Evolutionary conservation across 2,329 filamentous ascomycete genomes (phyloP).

Genomic region (Verticillium nonalfalfae): DNA sequence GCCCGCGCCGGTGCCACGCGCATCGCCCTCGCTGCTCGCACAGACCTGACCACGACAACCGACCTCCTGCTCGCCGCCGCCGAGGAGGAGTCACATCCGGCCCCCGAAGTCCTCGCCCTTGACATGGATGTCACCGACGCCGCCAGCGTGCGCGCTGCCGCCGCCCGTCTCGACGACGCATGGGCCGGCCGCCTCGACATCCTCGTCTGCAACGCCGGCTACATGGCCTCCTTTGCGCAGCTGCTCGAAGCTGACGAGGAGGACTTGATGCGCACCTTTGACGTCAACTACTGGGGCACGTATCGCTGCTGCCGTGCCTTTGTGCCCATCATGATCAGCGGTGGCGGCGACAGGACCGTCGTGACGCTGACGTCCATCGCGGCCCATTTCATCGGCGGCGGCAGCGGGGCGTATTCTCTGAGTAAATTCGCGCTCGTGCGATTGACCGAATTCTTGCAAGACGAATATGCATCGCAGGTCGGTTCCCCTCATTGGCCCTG

Average conservation of each 20-base stretch:
- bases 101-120: slow-evolving; percentile 34
- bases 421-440: slow-evolving; percentile 42
- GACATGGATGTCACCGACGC: slow-evolving; percentile 28
- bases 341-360: slow-evolving; percentile 27
- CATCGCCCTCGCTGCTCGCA: slow-evolving; percentile 49
- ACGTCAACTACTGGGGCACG: slow-evolving; percentile 43
- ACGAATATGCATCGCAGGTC: slow-evolving; percentile 29
- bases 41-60: slow-evolving; percentile 29
- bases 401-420: slow-evolving; percentile 36
- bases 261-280: slow-evolving; percentile 40
- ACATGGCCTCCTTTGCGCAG: slow-evolving; percentile 24
- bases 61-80: slow-evolving; percentile 27
- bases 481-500: neutral
- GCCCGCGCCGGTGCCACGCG: slow-evolving; percentile 43
- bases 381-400: slow-evolving; percentile 23
- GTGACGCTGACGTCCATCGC: slow-evolving; percentile 40
- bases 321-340: slow-evolving; percentile 32
- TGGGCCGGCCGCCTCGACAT: slow-evolving; percentile 31
- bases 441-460: slow-evolving; percentile 40
- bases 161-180: slow-evolving; percentile 11
- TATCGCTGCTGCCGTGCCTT: slow-evolving; percentile 39
- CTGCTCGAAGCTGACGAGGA: slow-evolving; percentile 25
- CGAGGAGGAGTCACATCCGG: slow-evolving; percentile 17
- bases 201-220: slow-evolving; percentile 36
- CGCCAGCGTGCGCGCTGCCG: slow-evolving; percentile 22